Evolutionary conservation across 495 filamentous ascomycete species (phyloP), one percentile per base, ranked within the genome.

Genomic region (Talaromyces nanjingensis): DNA sequence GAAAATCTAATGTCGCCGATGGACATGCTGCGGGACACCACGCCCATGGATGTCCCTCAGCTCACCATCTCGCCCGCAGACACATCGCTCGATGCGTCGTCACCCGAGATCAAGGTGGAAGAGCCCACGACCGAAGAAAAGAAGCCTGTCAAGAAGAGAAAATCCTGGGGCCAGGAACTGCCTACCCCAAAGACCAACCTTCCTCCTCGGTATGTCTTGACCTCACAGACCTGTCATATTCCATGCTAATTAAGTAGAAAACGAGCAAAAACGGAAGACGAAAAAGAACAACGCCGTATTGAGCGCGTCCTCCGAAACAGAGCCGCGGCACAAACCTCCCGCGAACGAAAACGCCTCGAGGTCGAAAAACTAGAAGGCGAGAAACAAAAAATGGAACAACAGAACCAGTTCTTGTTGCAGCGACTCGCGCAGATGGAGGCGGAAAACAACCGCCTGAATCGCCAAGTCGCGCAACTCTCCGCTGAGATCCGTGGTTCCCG

Each of bases 111-210:
- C 55, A 65, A 70, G 14, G 73, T 74, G 39, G 68, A 70, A 27
- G 72, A 75, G 33, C 70, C 72, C 0, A 59, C 75, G 56, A 31
- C 63, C 6, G 82, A 79, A 5, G 87, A 91, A 68, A 92, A 89
- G 83, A 96, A 91, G 81, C 86, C 88, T 2, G 76, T 82, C 47
- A 98, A 97, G 87, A 98, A 98, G 84, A 83, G 94, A 74, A 98
- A 98, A 81, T 97, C 93, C 64, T 98, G 94, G 94, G 94, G 94
- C 67, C 94, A 98, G 77, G 90, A 96, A 77, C 87, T 98, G 54
- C 94, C 94, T 25, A 91, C 91, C 69, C 94, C 94, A 22, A 98
- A 94, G 84, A 98, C 94, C 47, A 96, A 96, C 69, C 84, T 98
- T 29, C 94, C 94, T 67, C 94, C 94, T 63, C 87, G 93, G 91